Evolutionary conservation across 805 yeast genomes (phyloP), one percentile per base, ranked within the genome.

Genomic region (Debaryomyces tyrocola): DNA sequence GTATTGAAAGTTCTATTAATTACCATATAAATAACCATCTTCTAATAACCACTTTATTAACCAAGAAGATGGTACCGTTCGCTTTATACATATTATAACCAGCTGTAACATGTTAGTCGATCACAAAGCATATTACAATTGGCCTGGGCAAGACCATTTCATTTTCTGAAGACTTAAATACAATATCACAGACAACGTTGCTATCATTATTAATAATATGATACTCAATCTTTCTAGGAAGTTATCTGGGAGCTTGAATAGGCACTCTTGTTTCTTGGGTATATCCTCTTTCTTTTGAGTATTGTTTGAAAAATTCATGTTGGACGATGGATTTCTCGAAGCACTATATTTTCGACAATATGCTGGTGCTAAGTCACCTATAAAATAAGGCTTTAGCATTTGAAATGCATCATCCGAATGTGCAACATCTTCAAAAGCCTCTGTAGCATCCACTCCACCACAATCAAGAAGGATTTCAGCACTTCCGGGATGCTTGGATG

Each of bases 401-500:
- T 49, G 44, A 8, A 64, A 55, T 1, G 73, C 72, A 52, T 59
- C 64, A 40, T 64, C 64, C 6, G 71, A 66, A 52, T 67, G 73
- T 8, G 61, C 70, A 10, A 67, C 73, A 49, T 67, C 73, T 40
- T 80, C 81, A 60, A 85, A 85, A 20, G 85, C 82, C 60, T 80
- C 85, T 28, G 90, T 79, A 33, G 88, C 87, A 62, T 85, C 90
- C 4, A 66, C 71, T 4, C 94, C 96, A 15, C 94, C 97, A 56
- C 88, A 88, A 50, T 85, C 85, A 49, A 83, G 65, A 37, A 92
- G 78, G 46, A 92, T 88, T 59, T 85, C 82, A 44, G 81, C 79
- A 42, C 83, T 84, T 37, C 85, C 85, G 3, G 98, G 98, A 65
- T 92, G 98, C 40, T 78, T 82, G 14, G 80, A 75, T 45, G 86